phyloP scores from a whole-genome alignment of 192 early-diverging fungal species.

The Entomortierella parvispora region DNA sequence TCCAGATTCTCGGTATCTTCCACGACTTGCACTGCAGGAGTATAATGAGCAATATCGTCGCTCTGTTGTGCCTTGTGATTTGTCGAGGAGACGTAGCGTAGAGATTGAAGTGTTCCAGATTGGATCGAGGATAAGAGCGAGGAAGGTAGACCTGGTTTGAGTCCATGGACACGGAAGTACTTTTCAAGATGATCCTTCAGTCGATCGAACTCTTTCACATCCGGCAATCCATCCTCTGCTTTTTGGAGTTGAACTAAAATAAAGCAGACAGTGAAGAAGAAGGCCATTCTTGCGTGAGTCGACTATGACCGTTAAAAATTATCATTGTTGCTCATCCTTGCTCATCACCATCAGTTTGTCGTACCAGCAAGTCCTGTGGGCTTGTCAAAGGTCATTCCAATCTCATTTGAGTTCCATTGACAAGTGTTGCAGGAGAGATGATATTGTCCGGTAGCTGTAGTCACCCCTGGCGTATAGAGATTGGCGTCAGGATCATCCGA shows the following conservation, averaged over 20 bases:
- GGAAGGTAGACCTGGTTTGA: slow-evolving; percentile 28
- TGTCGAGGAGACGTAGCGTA: slow-evolving; percentile 31
- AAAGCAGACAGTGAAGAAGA: neutral
- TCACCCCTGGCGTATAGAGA: slow-evolving; percentile 16
- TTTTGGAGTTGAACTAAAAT: slow-evolving; percentile 82
- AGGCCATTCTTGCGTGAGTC: neutral
- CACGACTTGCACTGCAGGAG: slow-evolving; percentile 54
- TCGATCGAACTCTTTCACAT: slow-evolving; percentile 84
- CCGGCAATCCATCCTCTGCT: slow-evolving; percentile 71
- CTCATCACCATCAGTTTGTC: too few relatives aligned
- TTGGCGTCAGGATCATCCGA: slow-evolving; percentile 58
- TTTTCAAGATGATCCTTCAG: slow-evolving; percentile 89
- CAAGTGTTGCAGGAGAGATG: slow-evolving; percentile 88
- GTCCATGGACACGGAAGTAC: slow-evolving; percentile 61
- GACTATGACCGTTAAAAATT: too few relatives aligned
- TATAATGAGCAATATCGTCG: slow-evolving; percentile 61
- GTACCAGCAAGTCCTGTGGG: slow-evolving; percentile 91
- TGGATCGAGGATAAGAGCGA: slow-evolving; percentile 46
- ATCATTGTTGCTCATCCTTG: too few relatives aligned
- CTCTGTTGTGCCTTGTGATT: slow-evolving; percentile 39
- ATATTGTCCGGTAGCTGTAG: slow-evolving; percentile 62
- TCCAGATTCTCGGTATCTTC: slow-evolving; percentile 59
- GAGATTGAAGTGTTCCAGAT: slow-evolving; percentile 30
- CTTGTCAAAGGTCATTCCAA: slow-evolving; percentile 93
- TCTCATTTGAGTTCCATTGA: slow-evolving; percentile 93